Evolutionary conservation across 2,329 filamentous ascomycete genomes (phyloP).

Genomic region (Chrysoporthe cubensis): DNA sequence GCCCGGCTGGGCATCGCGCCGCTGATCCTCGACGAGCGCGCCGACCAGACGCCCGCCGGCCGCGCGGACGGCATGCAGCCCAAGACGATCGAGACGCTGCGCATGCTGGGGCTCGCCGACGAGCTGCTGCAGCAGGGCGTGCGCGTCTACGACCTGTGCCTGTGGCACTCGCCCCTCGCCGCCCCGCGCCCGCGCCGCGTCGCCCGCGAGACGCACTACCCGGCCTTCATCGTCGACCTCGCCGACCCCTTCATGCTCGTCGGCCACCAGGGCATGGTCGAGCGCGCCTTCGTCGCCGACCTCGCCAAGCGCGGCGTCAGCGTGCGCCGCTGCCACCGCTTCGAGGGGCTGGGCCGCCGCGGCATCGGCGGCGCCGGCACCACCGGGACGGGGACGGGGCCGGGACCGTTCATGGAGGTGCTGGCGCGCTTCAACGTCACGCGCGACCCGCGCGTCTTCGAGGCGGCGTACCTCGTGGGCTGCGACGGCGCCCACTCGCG

Average conservation of each 20-base stretch:
- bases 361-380: constrained; percentile 30
- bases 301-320: constrained; percentile 52
- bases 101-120: constrained; percentile 69
- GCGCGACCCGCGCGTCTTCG: constrained; percentile 34
- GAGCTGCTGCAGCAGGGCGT: constrained; percentile 63
- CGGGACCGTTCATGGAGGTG: constrained; percentile 42
- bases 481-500: constrained; percentile 69
- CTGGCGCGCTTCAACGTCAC: constrained; percentile 45
- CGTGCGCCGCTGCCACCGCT: constrained; percentile 44
- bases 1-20: constrained; percentile 63
- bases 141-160: constrained; percentile 65
- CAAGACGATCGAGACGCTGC: constrained; percentile 73
- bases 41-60: constrained; percentile 69
- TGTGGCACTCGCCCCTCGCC: constrained; percentile 1
- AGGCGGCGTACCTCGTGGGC: constrained; percentile 24
- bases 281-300: constrained; percentile 59
- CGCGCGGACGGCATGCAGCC: constrained; percentile 71
- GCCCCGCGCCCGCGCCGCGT: constrained; percentile 48
- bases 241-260: constrained; percentile 40
- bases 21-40: constrained; percentile 69
- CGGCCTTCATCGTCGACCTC: constrained; percentile 38
- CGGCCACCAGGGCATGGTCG: constrained; percentile 63
- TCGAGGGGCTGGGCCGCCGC: constrained; percentile 41
- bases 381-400: not conserved
- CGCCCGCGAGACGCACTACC: constrained; percentile 42